Evolutionary conservation across 2,329 filamentous ascomycete species (phyloP).

Genomic region (Delphinella strobiligena): DNA sequence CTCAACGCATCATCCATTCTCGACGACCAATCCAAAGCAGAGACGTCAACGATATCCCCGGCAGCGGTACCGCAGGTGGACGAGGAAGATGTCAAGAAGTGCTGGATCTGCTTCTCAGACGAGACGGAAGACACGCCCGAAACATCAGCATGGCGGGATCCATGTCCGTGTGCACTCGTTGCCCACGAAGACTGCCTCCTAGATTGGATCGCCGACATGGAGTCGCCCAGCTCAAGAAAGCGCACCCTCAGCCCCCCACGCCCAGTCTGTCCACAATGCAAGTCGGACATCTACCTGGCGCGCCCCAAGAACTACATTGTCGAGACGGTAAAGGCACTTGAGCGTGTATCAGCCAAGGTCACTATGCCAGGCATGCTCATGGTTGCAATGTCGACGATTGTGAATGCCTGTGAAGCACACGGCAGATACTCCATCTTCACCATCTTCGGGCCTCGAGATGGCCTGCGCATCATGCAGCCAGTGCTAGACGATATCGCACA

Average conservation of each 20-base stretch:
- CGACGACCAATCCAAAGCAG: neutral
- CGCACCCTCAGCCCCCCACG: conserved; percentile 39
- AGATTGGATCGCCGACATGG: conserved; percentile 86
- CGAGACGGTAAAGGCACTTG: conserved; percentile 48
- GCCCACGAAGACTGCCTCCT: conserved; percentile 85
- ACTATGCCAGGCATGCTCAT: conserved; percentile 49
- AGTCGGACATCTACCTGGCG: conserved; percentile 63
- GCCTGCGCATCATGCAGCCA: conserved; percentile 39
- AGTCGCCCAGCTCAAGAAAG: conserved; percentile 44
- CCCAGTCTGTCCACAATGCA: conserved; percentile 81
- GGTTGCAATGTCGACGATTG: conserved; percentile 23
- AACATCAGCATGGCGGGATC: conserved; percentile 64
- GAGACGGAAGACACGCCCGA: conserved; percentile 51
- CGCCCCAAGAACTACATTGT: conserved; percentile 65
- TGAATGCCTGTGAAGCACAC: conserved; percentile 37
- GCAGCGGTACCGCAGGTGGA: conserved; percentile 10
- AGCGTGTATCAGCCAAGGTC: conserved; percentile 44
- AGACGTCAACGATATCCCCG: neutral
- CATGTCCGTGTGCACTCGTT: conserved; percentile 80
- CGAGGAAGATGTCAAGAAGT: conserved; percentile 37
- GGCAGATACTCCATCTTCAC: conserved; percentile 53
- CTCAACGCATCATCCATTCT: neutral
- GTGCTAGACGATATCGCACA: conserved; percentile 22
- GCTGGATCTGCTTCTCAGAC: conserved; percentile 60
- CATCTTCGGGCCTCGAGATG: conserved; percentile 54